Evolutionary conservation across 352 stramenopile genomes (phyloP).

Genomic region (Pythium sukuiense): DNA sequence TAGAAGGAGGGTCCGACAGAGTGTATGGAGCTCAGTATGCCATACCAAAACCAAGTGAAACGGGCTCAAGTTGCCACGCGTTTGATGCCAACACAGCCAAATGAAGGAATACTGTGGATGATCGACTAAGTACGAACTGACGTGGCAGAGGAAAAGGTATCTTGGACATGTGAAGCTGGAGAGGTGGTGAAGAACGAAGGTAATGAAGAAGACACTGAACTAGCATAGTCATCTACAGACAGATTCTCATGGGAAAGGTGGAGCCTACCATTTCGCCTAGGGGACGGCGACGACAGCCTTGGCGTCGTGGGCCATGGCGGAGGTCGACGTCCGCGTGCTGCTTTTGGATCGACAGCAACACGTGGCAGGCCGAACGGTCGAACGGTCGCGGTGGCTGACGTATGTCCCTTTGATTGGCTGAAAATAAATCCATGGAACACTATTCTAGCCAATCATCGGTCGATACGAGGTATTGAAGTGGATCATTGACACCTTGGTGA

Average conservation of each 20-base stretch:
- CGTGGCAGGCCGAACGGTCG: constrained; percentile 16
- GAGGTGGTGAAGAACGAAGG: not conserved
- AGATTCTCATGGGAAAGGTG: too few relatives aligned
- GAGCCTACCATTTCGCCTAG: too few relatives aligned
- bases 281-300: too few relatives aligned
- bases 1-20: constrained; percentile 26
- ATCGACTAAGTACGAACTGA: constrained; percentile 26
- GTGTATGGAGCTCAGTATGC: constrained; percentile 27
- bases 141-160: constrained; percentile 16
- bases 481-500: constrained; percentile 10
- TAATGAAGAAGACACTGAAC: not conserved
- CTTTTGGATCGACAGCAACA: constrained; percentile 2
- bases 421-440: not conserved
- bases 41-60: constrained; percentile 28
- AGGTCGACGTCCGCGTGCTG: not conserved
- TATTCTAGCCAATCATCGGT: constrained; percentile 10
- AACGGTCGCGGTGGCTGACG: constrained; percentile 16
- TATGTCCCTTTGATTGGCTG: constrained; percentile 23
- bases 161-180: not conserved
- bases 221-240: not conserved
- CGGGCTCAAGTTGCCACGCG: constrained; percentile 32
- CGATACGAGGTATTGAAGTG: constrained; percentile 17
- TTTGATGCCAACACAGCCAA: constrained; percentile 22
- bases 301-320: not conserved
- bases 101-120: constrained; percentile 7